Conservation (phyloP, 2,329 filamentous ascomycete species). For the Penicillium sumatraense region DNA sequence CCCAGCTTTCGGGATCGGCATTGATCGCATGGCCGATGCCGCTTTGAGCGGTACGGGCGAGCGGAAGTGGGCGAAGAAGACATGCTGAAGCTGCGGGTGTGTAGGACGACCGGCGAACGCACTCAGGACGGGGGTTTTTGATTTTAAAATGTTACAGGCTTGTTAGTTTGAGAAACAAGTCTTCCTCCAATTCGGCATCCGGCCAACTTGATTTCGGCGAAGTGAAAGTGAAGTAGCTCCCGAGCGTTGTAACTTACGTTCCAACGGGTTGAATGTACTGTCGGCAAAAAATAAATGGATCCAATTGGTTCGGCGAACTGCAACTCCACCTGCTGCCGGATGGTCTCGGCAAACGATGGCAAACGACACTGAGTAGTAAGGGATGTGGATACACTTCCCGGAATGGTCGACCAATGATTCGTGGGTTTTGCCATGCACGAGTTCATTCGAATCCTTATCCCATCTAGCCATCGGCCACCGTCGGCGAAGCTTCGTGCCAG, state of each 20-base stretch:
- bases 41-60: slow-evolving; percentile 39
- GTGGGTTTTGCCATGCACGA: no score
- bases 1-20: slow-evolving; percentile 38
- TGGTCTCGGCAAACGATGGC: not conserved
- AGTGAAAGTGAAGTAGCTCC: no score
- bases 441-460: no score
- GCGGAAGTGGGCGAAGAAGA: slow-evolving; percentile 18
- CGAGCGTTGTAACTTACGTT: no score
- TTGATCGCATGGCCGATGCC: slow-evolving; percentile 39
- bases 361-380: no score
- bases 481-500: not conserved
- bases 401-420: no score
- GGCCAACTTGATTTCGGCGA: not conserved
- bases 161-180: not conserved
- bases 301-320: not conserved
- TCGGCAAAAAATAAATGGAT: not conserved
- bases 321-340: not conserved
- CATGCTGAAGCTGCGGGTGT: slow-evolving; percentile 11
- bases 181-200: not conserved
- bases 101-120: not conserved
- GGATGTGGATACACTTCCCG: no score
- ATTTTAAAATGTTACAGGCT: not conserved
- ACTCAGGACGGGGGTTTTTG: not conserved
- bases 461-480: not conserved
- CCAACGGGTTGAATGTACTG: no score